These are phyloP conservation scores for Cladosporium sp. DNA, from an alignment of 2,329 filamentous ascomycete genomes.

Conservation along the genomic window DNA sequence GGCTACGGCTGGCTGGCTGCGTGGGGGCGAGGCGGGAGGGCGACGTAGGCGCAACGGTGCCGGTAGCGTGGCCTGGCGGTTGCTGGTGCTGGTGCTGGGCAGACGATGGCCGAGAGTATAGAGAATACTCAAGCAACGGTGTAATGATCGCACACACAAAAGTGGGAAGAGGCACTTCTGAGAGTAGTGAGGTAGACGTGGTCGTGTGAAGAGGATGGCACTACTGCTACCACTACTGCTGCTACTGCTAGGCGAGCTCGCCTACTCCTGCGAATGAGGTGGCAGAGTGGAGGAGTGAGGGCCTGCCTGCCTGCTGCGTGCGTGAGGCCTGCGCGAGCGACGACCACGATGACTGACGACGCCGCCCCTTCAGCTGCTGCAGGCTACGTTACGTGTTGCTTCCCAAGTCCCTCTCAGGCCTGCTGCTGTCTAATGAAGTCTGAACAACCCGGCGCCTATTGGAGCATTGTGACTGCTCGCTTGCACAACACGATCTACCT, in stretches of 20 bases:
- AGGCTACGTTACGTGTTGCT: neutral
- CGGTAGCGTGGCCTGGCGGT: neutral
- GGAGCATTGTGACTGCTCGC: neutral
- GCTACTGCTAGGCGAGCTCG: neutral
- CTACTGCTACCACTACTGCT: neutral
- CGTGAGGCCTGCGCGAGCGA: neutral
- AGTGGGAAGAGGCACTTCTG: neutral
- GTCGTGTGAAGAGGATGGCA: neutral
- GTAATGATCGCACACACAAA: neutral
- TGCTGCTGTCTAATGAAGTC: neutral
- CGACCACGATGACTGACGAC: neutral
- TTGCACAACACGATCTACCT: neutral
- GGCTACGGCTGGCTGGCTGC: neutral
- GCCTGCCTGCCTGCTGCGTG: neutral
- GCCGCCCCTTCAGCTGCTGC: neutral
- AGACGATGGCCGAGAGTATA: neutral
- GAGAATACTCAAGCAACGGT: neutral
- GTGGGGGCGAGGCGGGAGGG: neutral
- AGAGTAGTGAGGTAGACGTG: neutral
- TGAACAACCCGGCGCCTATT: neutral
- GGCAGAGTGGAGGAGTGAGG: neutral
- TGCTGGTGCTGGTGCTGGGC: neutral
- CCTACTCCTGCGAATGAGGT: neutral
- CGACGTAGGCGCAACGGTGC: neutral
- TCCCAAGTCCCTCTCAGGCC: neutral